Evolutionary conservation across 495 filamentous ascomycete genomes (phyloP), one percentile per base, ranked within the genome.

Genomic region (Apodospora peruviana): DNA sequence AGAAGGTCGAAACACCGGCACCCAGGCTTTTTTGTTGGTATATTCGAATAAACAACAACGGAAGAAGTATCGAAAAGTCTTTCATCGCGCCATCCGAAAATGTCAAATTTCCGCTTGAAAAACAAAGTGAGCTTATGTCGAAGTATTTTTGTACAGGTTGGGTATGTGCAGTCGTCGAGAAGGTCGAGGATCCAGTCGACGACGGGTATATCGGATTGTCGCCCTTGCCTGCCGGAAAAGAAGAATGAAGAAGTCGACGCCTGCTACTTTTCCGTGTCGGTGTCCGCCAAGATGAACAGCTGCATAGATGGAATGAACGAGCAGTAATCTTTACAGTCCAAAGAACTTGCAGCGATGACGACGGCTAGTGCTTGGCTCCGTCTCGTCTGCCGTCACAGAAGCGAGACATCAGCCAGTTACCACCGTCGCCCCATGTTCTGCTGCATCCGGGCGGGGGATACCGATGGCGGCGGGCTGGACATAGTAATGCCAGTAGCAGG

Each of bases 391-490:
- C 47, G 53, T 60, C 57, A 54, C 54, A 60, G 62, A 65, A 62
- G 57, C 59, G 59, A 64, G 54, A 53, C 59, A 23, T 37, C 29
- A 36, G 40, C 55, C 51, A 56, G 51, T 47, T 78, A 80, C 76
- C 76, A 79, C 37, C 77, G 71, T 49, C 71, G 66, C 53, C 61
- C 60, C 48, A 71, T 61, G 35, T 52, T 50, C 43, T 72, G 83
- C 48, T 90, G 87, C 85, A 91, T 86, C 74, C 89, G 79, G 63
- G 75, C 83, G 46, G 90, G 89, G 43, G 90, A 93, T 59, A 95
- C 86, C 49, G 89, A 95, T 42, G 81, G 86, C 2, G 93, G 91
- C 55, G 93, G 94, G 74, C 90, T 95, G 27, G 90, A 80, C 69
- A 95, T 77, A 54, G 80, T 82, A 69, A 91, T 81, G 52, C 93